phyloP scores from a whole-genome alignment of 2,329 filamentous ascomycete genomes.

The Aspergillus hiratsukae region DNA sequence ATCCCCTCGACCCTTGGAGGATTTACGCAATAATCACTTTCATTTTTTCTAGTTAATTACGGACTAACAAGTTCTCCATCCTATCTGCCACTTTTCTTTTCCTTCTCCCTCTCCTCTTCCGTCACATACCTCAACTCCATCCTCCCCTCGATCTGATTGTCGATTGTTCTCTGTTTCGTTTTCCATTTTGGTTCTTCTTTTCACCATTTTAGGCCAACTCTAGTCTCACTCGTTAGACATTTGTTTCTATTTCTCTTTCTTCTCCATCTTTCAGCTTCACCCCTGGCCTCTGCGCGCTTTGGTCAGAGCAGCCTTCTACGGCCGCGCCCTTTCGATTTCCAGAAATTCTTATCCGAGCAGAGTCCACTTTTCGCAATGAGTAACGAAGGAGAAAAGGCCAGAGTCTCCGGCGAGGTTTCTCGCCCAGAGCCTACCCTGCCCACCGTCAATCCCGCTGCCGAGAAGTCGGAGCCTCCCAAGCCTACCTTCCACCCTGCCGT shows the following conservation, averaged over 20 bases:
- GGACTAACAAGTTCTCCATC: not conserved
- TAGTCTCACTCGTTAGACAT: constrained; percentile 21
- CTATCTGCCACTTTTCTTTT: not conserved
- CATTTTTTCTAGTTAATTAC: not conserved
- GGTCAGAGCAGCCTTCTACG: constrained; percentile 38
- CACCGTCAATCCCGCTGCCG: constrained; percentile 69
- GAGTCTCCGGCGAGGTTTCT: constrained; percentile 68
- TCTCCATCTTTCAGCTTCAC: constrained; percentile 18
- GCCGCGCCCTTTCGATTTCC: constrained; percentile 47
- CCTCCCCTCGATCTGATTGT: not conserved
- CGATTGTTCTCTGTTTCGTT: constrained; percentile 1
- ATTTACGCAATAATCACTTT: not conserved
- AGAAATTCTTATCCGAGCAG: constrained; percentile 43
- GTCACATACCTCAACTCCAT: constrained; percentile 5
- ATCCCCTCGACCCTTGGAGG: not conserved
- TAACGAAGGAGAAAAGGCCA: constrained; percentile 72
- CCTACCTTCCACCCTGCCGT: constrained; percentile 70
- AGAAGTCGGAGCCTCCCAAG: constrained; percentile 66
- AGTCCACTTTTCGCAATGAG: constrained; percentile 48
- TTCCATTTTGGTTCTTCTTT: constrained; percentile 4
- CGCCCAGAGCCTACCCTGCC: constrained; percentile 58
- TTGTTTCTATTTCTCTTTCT: constrained; percentile 13
- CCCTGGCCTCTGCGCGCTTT: constrained; percentile 44
- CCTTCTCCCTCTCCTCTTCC: not conserved
- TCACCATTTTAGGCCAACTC: constrained; percentile 18